Evolutionary conservation across 1,284 basidiomycete genomes (phyloP), one percentile per base, ranked within the genome.

Genomic region (Sutorius eximius): DNA sequence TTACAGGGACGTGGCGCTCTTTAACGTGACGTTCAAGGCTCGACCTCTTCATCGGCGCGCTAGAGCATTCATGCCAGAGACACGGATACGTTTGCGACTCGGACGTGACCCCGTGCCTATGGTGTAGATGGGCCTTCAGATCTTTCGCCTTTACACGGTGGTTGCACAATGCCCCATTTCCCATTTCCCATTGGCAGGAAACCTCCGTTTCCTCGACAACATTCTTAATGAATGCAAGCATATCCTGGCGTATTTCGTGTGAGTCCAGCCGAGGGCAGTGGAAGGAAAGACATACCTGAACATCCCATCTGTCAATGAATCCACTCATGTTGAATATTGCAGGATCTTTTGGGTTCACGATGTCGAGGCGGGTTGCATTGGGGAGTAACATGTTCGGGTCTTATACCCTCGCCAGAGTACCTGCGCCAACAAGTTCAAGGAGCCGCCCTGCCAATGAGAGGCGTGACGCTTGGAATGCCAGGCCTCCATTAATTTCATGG

Each of bases 1-100:
- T 53, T 1, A 22, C 40, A 0, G 41, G 33, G 13, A 64, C 2
- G 20, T 64, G 62, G 1, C 47, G 55, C 5, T 66, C 62, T 1
- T 15, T 45, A 3, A 50, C 3, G 9, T 64, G 62, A 0, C 65
- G 43, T 15, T 56, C 55, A 1, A 64, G 51, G 15, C 58, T 54
- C 0, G 58, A 9, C 36, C 13, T 55, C 36, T 0, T 44, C 62
- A 65, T 62, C 1, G 32, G 33, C 0, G 0, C 0, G 9, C 1
- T 22, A 12, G 2, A 0, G 36, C 61, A 67, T 6, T 0, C 45
- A 11, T 36, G 0, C 65, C 65, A 64, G 9, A 0, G 32, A 33
- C 65, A 63, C 0, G 0, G 13, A n/a, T 67, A 63, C 4, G 0
- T 0, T 13, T 36, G 38, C 18, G 13, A 10, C 24, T 61, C 51